A percentile compares a stretch with the other conserved stretches of the same genome.
Evolutionary conservation across 352 stramenopile genomes (phyloP).

Genomic region (Blastocystis sp.): DNA sequence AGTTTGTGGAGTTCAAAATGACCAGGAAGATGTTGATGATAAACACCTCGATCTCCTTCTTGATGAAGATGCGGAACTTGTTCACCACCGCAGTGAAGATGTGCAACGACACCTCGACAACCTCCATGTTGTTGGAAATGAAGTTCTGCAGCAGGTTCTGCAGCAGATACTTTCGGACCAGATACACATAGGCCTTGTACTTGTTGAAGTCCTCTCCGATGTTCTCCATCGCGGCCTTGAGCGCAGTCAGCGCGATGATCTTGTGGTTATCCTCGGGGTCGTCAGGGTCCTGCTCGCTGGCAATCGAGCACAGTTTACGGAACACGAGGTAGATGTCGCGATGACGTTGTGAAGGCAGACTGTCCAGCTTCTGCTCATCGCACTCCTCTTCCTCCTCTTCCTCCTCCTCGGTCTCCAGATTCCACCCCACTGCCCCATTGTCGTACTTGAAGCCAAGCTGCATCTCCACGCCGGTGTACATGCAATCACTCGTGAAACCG

Average conservation of each 20-base stretch:
- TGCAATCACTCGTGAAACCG: conserved; percentile 31
- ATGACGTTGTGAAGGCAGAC: conserved; percentile 85
- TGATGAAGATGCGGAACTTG: conserved; percentile 79
- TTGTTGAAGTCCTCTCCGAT: conserved; percentile 84
- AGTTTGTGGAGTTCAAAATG: conserved; percentile 91
- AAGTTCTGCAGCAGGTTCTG: conserved; percentile 95
- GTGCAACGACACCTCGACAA: conserved; percentile 89
- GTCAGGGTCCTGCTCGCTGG: conserved; percentile 75
- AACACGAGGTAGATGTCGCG: conserved; percentile 96
- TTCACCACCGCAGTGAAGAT: conserved; percentile 92
- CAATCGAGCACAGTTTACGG: conserved; percentile 88
- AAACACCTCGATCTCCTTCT: conserved; percentile 96
- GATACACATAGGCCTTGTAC: conserved; percentile 89
- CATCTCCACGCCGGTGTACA: conserved; percentile 56
- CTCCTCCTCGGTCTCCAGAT: conserved; percentile 53
- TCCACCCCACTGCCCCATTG: background rate
- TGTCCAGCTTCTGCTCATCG: conserved; percentile 58
- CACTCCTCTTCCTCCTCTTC: conserved; percentile 50
- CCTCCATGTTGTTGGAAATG: conserved; percentile 87
- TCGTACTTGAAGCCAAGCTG: conserved; percentile 61
- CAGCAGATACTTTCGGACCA: conserved; percentile 91
- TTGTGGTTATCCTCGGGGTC: conserved; percentile 83
- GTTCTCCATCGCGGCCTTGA: conserved; percentile 92
- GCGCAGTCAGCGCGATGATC: conserved; percentile 89
- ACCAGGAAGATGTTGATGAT: conserved; percentile 95